These are phyloP conservation scores for Dillenia turbinata DNA, from an alignment of 164 flowering plant species.

Conservation along the genomic window DNA sequence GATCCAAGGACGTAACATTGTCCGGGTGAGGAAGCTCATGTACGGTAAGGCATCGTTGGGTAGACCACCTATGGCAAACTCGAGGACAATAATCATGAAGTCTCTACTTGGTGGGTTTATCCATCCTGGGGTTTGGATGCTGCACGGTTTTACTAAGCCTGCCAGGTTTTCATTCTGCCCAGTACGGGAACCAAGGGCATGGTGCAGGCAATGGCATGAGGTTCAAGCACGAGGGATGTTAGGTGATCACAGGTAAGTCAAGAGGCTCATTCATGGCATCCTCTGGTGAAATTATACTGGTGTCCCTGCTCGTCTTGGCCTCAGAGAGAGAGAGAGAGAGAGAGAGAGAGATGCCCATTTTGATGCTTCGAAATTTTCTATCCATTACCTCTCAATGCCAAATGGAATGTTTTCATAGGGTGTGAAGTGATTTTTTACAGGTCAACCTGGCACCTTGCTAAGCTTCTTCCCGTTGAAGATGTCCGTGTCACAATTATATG, in stretches of 20 bases:
- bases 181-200: conserved; percentile 36
- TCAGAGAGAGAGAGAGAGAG: too few relatives aligned
- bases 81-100: conserved; percentile 24
- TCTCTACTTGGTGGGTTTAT: conserved; percentile 22
- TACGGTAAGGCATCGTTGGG: conserved; percentile 27
- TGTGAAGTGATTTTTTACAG: too few relatives aligned
- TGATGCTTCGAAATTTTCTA: too few relatives aligned
- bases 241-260: conserved; percentile 18
- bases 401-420: too few relatives aligned
- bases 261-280: conserved; percentile 29
- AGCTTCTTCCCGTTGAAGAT: too few relatives aligned
- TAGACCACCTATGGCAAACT: conserved; percentile 37
- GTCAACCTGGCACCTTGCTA: too few relatives aligned
- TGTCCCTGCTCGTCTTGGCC: conserved; percentile 20
- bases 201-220: conserved; percentile 25
- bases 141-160: conserved; percentile 27
- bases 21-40: conserved; percentile 19
- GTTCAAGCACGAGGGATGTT: conserved; percentile 29
- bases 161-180: conserved; percentile 26
- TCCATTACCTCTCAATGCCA: too few relatives aligned
- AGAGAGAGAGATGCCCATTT: too few relatives aligned
- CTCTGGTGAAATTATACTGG: conserved; percentile 22
- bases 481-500: too few relatives aligned
- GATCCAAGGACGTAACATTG: conserved; percentile 36
- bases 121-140: conserved; percentile 36